These are phyloP conservation scores for Tolypocladium amazonense DNA, from an alignment of 2,329 filamentous ascomycete species.

Conservation along the genomic window DNA sequence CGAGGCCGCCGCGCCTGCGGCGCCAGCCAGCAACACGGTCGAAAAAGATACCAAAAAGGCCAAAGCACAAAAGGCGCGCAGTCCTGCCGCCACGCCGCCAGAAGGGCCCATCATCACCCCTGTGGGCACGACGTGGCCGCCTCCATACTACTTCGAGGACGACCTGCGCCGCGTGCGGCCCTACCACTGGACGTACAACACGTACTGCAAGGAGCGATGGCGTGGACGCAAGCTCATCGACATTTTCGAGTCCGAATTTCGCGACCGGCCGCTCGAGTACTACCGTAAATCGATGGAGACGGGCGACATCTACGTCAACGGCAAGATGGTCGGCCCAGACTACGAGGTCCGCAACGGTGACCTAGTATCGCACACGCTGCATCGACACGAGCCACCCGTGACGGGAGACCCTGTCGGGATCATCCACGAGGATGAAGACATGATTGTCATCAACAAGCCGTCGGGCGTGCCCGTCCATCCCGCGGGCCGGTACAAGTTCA, in stretches of 20 bases:
- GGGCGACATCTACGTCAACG: conserved; percentile 73
- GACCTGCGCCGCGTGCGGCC: conserved; percentile 74
- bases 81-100: conserved; percentile 7
- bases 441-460: conserved; percentile 96
- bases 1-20: conserved; percentile 2
- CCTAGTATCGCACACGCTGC: conserved; percentile 82
- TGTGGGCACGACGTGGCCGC: conserved; percentile 32
- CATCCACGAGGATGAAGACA: conserved; percentile 82
- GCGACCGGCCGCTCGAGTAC: conserved; percentile 77
- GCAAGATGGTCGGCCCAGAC: conserved; percentile 54
- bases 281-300: conserved; percentile 75
- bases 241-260: conserved; percentile 85
- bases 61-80: neutral
- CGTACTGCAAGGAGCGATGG: conserved; percentile 91
- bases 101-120: conserved; percentile 20
- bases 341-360: conserved; percentile 80
- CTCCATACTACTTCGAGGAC: conserved; percentile 74
- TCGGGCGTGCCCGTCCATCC: conserved; percentile 92
- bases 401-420: conserved; percentile 69
- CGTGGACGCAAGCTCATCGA: conserved; percentile 70
- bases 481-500: conserved; percentile 90
- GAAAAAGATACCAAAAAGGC: neutral
- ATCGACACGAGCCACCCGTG: conserved; percentile 92
- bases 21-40: conserved; percentile 3
- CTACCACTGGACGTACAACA: conserved; percentile 93